Evolutionary conservation across 1,284 basidiomycete genomes (phyloP).

Genomic region (Rhodotorula sp.): DNA sequence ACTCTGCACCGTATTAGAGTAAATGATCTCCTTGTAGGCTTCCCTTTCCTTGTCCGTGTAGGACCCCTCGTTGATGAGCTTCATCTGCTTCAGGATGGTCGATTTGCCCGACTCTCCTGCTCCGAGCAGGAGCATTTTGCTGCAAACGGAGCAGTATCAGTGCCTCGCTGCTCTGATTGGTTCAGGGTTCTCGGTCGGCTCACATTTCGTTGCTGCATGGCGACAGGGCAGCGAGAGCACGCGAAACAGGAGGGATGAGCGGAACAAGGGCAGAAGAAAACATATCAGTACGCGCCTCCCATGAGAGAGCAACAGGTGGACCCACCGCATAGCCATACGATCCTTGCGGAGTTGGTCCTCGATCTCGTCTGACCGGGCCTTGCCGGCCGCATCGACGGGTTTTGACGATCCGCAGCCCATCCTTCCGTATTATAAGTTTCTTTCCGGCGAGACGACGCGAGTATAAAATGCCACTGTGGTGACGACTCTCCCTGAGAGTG

Average conservation of each 20-base stretch:
- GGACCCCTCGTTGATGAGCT: constrained; percentile 75
- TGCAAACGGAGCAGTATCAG: constrained; percentile 2
- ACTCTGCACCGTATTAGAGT: constrained; percentile 69
- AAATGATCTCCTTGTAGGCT: constrained; percentile 97
- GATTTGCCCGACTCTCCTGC: constrained; percentile 86
- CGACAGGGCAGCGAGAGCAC: not conserved
- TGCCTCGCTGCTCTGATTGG: not conserved
- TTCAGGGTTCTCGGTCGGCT: not conserved
- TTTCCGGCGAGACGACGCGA: not conserved
- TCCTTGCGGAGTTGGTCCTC: constrained; percentile 93
- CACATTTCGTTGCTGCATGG: constrained; percentile 31
- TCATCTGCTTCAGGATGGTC: constrained; percentile 94
- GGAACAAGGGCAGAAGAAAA: not conserved
- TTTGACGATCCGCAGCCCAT: constrained; percentile 55
- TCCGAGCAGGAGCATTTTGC: constrained; percentile 73
- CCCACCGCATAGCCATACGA: constrained; percentile 74
- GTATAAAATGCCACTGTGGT: no score
- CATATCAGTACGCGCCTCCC: not conserved
- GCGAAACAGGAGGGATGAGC: not conserved
- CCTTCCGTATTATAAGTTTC: not conserved
- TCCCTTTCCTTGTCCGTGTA: constrained; percentile 90
- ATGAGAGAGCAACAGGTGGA: not conserved
- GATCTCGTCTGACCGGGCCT: constrained; percentile 76
- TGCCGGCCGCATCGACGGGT: constrained; percentile 50
- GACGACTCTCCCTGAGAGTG: no score